Conservation (phyloP, 305 asterid genomes). For the Fraxinus ornus region DNA sequence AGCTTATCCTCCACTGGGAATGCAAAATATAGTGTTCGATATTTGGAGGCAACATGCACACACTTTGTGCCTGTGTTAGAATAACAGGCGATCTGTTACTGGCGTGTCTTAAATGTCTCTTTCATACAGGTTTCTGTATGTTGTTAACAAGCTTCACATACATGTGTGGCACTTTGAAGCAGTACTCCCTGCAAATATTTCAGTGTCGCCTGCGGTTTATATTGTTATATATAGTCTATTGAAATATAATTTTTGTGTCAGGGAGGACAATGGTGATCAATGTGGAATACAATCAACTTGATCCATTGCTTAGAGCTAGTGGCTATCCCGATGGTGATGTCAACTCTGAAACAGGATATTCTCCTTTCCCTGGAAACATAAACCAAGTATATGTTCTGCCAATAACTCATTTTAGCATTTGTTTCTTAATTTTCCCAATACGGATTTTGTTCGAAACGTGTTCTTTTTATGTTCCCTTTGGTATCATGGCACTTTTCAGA, state of each 20-base stretch:
- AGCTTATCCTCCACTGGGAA: neutral
- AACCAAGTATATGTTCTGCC: constrained; percentile 63
- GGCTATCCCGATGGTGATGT: constrained; percentile 93
- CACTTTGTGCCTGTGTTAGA: constrained; percentile 1
- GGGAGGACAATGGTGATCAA: constrained; percentile 98
- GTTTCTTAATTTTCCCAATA: neutral
- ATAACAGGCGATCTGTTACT: neutral
- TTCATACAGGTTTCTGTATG: neutral
- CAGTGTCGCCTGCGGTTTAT: constrained; percentile 2
- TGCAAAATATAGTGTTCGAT: neutral
- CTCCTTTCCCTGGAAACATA: constrained; percentile 97
- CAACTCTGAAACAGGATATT: constrained; percentile 87
- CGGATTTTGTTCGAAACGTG: constrained; percentile 5
- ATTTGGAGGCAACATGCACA: neutral
- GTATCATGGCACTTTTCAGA: neutral
- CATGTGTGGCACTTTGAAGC: constrained; percentile 7
- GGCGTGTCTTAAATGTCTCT: neutral
- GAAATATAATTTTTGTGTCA: constrained; percentile 34
- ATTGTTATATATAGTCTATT: constrained; percentile 12
- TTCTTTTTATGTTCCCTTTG: constrained; percentile 15
- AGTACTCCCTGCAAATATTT: constrained; percentile 6
- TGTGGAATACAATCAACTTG: constrained; percentile 99
- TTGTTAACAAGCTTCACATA: neutral
- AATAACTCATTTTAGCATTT: constrained; percentile 16
- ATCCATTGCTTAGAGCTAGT: constrained; percentile 93